Conservation (phyloP, 148 eudicot species). For the Suaeda aralocaspica region DNA sequence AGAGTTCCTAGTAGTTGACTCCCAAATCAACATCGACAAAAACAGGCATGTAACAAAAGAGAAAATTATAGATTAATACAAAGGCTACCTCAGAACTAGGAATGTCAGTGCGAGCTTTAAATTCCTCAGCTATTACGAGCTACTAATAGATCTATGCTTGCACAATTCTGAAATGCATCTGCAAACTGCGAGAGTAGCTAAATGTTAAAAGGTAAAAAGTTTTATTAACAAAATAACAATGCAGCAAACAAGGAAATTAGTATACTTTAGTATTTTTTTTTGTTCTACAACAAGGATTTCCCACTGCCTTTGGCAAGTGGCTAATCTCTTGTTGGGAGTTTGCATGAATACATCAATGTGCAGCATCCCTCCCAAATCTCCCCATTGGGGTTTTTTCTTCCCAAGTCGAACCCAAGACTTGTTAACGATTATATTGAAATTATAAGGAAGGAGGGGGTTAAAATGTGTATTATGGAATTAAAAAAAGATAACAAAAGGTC, state of each 20-base stretch:
- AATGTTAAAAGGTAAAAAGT: neutral
- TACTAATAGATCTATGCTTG: slow-evolving; percentile 52
- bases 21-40: neutral
- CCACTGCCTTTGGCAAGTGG: too few relatives aligned
- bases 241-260: neutral
- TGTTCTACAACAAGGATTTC: too few relatives aligned
- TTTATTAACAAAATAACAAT: neutral
- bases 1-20: slow-evolving; percentile 58
- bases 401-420: too few relatives aligned
- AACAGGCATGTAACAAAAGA: neutral
- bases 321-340: too few relatives aligned
- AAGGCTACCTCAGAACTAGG: slow-evolving; percentile 74
- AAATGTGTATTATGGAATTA: too few relatives aligned
- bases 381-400: too few relatives aligned
- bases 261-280: neutral
- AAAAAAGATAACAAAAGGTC: too few relatives aligned
- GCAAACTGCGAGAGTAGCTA: slow-evolving; percentile 58
- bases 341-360: too few relatives aligned
- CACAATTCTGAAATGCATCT: slow-evolving; percentile 96
- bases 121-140: slow-evolving; percentile 67
- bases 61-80: neutral
- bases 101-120: slow-evolving; percentile 77
- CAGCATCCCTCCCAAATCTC: too few relatives aligned
- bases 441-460: too few relatives aligned
- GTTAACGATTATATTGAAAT: too few relatives aligned